phyloP scores from a whole-genome alignment of 75 land plant species.

The Cunninghamia lanceolata region DNA sequence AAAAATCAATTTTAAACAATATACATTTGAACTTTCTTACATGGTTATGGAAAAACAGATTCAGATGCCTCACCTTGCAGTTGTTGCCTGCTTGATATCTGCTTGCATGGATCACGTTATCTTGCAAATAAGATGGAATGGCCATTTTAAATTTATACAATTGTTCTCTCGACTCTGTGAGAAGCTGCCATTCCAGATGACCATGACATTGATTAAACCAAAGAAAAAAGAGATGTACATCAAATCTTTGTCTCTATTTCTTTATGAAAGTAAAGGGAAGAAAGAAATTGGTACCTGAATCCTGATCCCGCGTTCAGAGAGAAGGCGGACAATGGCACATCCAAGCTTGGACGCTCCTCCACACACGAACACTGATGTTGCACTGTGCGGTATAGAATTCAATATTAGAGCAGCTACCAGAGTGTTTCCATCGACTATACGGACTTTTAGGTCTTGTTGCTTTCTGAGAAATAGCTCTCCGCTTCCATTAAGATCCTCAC shows the following conservation, averaged over 20 bases:
- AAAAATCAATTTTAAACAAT: too few relatives aligned
- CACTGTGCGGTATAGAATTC: conserved; percentile 45
- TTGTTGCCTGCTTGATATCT: background rate
- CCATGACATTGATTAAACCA: background rate
- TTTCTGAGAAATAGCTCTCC: conserved; percentile 48
- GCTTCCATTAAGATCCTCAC: conserved; percentile 43
- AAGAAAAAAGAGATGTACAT: background rate
- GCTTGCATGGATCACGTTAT: background rate
- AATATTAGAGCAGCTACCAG: conserved; percentile 59
- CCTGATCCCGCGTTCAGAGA: conserved; percentile 42
- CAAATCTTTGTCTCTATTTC: background rate
- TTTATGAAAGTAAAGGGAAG: background rate
- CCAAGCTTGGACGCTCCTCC: conserved; percentile 50
- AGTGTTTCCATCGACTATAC: conserved; percentile 66
- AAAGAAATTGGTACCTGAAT: conserved; percentile 14
- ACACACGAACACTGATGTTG: conserved; percentile 38
- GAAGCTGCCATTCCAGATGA: background rate
- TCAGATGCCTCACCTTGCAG: background rate
- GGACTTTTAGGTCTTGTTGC: conserved; percentile 40
- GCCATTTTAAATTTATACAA: background rate
- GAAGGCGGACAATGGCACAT: conserved; percentile 25
- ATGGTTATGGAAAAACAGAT: too few relatives aligned
- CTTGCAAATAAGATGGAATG: background rate
- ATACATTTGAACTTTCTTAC: too few relatives aligned
- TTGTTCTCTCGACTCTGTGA: background rate